Conservation (phyloP, 1,284 basidiomycete genomes). For the Papiliotrema nemorosa region DNA sequence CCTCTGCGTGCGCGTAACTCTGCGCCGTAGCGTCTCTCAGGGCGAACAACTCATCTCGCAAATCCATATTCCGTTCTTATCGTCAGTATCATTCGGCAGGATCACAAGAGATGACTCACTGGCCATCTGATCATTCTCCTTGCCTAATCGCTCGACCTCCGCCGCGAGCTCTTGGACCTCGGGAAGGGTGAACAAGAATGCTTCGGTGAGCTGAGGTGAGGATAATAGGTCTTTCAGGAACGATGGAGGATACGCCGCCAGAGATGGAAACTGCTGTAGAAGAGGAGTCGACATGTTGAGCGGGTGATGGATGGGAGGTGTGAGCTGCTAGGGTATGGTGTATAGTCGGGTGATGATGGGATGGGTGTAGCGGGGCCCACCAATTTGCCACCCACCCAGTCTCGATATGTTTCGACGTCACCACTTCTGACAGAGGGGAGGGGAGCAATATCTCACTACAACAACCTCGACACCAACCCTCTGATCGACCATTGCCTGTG, state of each 20-base stretch:
- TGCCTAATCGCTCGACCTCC: slow-evolving; percentile 69
- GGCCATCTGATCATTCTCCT: slow-evolving; percentile 77
- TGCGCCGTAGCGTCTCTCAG: slow-evolving; percentile 74
- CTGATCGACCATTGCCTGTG: too few relatives aligned
- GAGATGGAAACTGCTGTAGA: slow-evolving; percentile 45
- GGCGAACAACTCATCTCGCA: slow-evolving; percentile 68
- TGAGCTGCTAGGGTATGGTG: neutral
- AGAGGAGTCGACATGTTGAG: slow-evolving; percentile 47
- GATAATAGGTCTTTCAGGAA: slow-evolving; percentile 74
- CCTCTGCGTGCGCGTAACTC: slow-evolving; percentile 77
- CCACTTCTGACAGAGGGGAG: too few relatives aligned
- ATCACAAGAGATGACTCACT: slow-evolving; percentile 54
- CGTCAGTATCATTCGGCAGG: slow-evolving; percentile 3
- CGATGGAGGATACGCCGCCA: slow-evolving; percentile 37
- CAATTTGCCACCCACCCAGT: too few relatives aligned
- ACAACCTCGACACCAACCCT: too few relatives aligned
- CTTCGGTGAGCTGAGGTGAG: slow-evolving; percentile 79
- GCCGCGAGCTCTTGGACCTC: slow-evolving; percentile 69
- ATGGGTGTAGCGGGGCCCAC: neutral
- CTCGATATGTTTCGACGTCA: too few relatives aligned
- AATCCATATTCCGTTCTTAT: slow-evolving; percentile 66
- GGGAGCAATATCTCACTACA: too few relatives aligned
- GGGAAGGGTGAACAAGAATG: slow-evolving; percentile 72
- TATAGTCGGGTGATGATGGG: neutral
- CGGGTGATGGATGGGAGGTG: neutral